Percentiles rank a stretch among this genome's conserved stretches.
phyloP scores from a whole-genome alignment of 495 filamentous ascomycete species.

The Corynascus novoguineensis region DNA sequence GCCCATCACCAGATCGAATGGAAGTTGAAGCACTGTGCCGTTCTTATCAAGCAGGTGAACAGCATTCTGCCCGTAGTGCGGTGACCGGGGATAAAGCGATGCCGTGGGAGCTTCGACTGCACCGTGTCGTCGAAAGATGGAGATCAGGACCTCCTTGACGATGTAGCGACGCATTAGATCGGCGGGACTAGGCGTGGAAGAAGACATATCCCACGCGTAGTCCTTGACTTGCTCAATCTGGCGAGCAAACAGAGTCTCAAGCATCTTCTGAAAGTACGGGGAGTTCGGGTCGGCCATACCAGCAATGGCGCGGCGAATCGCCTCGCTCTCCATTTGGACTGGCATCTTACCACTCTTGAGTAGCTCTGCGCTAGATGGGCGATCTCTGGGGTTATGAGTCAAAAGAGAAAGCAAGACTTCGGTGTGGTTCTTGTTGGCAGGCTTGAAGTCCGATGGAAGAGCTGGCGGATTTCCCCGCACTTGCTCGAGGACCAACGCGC shows the following conservation, averaged over 20 bases:
- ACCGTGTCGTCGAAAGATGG: slow-evolving; percentile 86
- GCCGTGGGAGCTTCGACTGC: slow-evolving; percentile 75
- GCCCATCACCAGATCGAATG: slow-evolving; percentile 85
- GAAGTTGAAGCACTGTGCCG: slow-evolving; percentile 81
- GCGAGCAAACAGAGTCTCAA: slow-evolving; percentile 73
- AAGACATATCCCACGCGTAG: slow-evolving; percentile 76
- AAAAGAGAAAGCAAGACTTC: slow-evolving; percentile 75
- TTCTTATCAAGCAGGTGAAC: slow-evolving; percentile 75
- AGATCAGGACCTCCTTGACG: slow-evolving; percentile 67
- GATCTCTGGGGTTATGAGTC: slow-evolving; percentile 70
- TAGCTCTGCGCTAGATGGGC: slow-evolving; percentile 81
- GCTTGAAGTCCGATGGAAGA: slow-evolving; percentile 70
- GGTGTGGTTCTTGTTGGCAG: slow-evolving; percentile 63
- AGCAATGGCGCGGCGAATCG: slow-evolving; percentile 72
- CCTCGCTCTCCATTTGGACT: slow-evolving; percentile 85
- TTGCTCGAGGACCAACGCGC: slow-evolving; percentile 65
- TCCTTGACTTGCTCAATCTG: slow-evolving; percentile 70
- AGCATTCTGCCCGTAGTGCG: slow-evolving; percentile 60
- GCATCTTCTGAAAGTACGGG: slow-evolving; percentile 83
- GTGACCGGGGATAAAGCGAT: slow-evolving; percentile 72
- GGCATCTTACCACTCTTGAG: slow-evolving; percentile 84
- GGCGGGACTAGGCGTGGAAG: slow-evolving; percentile 45
- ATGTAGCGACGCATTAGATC: slow-evolving; percentile 66
- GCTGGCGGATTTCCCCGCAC: slow-evolving; percentile 62
- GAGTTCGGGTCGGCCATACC: slow-evolving; percentile 76